Percentiles rank a stretch among this genome's conserved stretches.
phyloP scores from a whole-genome alignment of 2,329 filamentous ascomycete genomes.

The Paecilomyces sp. region DNA sequence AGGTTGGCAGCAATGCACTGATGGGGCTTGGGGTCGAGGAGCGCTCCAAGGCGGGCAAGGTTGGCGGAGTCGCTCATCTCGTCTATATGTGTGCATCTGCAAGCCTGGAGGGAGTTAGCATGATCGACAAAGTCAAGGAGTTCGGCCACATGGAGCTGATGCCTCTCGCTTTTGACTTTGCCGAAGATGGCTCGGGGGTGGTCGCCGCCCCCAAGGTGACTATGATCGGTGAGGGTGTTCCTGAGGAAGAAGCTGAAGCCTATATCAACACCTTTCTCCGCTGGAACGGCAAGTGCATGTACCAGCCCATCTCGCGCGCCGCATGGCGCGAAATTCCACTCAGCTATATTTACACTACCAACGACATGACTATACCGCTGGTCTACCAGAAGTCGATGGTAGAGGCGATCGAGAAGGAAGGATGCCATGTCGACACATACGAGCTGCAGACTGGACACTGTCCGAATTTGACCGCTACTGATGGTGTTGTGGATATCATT shows the following conservation, averaged over 20 bases:
- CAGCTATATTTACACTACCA: conserved; percentile 5
- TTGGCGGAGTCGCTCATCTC: conserved; percentile 17
- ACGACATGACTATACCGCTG: conserved; percentile 10
- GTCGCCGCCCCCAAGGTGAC: conserved; percentile 4
- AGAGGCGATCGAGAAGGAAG: conserved; percentile 5
- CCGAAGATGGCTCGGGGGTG: conserved; percentile 6
- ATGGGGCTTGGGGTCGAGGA: conserved; percentile 12
- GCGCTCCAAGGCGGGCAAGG: conserved; percentile 13
- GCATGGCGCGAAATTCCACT: conserved; percentile 11
- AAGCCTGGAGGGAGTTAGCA: conserved; percentile 18
- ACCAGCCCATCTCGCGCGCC: conserved; percentile 4
- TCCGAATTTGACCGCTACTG: conserved; percentile 2
- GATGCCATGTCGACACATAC: conserved; percentile 3
- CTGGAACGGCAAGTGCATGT: conserved; percentile 11
- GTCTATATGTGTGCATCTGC: conserved; percentile 22
- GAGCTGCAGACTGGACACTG: conserved; percentile 10
- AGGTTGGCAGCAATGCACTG: conserved; percentile 16
- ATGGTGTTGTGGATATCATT: conserved; percentile 2
- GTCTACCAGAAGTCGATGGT: conserved; percentile 10
- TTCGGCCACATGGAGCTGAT: conserved; percentile 9
- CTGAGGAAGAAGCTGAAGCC: background rate
- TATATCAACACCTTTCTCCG: conserved; percentile 3
- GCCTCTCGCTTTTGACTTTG: conserved; percentile 9
- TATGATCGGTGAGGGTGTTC: conserved; percentile 3
- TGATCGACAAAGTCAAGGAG: conserved; percentile 15